Percentiles rank a stretch among this genome's conserved stretches.
Evolutionary conservation across 495 filamentous ascomycete species (phyloP).

Genomic region (Lophiotrema nucula): DNA sequence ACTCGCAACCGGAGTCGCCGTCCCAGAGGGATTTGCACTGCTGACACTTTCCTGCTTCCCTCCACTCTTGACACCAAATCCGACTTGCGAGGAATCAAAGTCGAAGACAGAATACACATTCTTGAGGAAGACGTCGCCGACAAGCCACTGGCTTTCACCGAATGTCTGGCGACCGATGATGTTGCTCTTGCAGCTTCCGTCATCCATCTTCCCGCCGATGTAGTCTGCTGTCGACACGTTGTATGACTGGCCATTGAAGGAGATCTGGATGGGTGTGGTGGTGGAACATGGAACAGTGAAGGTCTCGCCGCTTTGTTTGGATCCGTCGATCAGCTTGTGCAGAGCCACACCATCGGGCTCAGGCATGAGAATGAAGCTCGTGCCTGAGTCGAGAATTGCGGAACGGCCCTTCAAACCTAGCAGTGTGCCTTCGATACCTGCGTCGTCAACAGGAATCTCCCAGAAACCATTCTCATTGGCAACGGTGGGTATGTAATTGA

Average conservation of each 20-base stretch:
- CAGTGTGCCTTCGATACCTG: constrained; percentile 55
- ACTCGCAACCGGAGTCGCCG: not conserved
- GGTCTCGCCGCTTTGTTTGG: constrained; percentile 51
- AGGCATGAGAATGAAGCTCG: constrained; percentile 70
- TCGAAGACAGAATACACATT: constrained; percentile 90
- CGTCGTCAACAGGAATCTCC: constrained; percentile 67
- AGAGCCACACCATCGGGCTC: constrained; percentile 61
- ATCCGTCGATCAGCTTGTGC: constrained; percentile 64
- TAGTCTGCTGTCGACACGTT: constrained; percentile 67
- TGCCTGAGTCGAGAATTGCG: constrained; percentile 79
- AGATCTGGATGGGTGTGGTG: constrained; percentile 52
- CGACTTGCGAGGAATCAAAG: constrained; percentile 44
- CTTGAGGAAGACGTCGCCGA: constrained; percentile 83
- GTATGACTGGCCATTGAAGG: constrained; percentile 60
- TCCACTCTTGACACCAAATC: constrained; percentile 27
- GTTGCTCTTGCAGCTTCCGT: constrained; percentile 60
- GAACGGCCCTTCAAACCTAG: constrained; percentile 51
- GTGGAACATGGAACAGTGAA: constrained; percentile 70
- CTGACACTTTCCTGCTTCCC: not conserved
- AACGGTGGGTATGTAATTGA: constrained; percentile 59
- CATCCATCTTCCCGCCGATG: constrained; percentile 49
- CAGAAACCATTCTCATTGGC: constrained; percentile 49
- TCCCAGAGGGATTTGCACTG: not conserved
- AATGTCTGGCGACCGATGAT: constrained; percentile 52
- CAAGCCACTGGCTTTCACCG: constrained; percentile 61